Percentiles rank a stretch among this genome's conserved stretches.
These are phyloP conservation scores for Lyophyllum atratum DNA, from an alignment of 768 basidiomycete species.

Conservation along the genomic window DNA sequence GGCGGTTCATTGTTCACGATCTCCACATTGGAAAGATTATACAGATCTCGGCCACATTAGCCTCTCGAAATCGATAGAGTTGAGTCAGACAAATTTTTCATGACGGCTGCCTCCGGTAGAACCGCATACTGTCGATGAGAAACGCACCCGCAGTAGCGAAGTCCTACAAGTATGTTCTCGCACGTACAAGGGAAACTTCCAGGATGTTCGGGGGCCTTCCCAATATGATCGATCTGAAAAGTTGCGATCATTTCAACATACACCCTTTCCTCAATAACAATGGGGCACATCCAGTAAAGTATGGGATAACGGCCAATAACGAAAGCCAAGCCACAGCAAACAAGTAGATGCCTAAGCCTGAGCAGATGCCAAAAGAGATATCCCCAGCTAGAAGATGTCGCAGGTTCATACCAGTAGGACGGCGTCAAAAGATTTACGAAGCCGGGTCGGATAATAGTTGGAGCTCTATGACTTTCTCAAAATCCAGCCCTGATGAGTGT, in stretches of 20 bases:
- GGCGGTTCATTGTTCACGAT: not conserved
- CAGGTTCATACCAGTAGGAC: not conserved
- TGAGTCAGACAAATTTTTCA: not conserved
- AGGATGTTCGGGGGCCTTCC: not conserved
- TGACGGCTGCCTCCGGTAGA: not conserved
- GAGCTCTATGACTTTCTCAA: not conserved
- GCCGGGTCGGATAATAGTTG: not conserved
- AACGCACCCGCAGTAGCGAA: not conserved
- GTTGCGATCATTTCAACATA: not conserved
- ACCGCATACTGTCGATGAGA: not conserved
- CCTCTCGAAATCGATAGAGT: not conserved
- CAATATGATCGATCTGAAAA: not conserved
- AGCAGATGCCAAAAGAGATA: not conserved
- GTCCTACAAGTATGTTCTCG: not conserved
- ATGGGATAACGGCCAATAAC: not conserved
- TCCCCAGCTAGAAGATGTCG: not conserved
- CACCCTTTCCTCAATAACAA: not conserved
- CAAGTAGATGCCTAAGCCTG: not conserved
- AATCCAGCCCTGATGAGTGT: not conserved
- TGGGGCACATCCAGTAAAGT: not conserved
- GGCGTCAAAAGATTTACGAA: not conserved
- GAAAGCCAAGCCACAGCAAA: not conserved
- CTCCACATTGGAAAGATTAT: not conserved
- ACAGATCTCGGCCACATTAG: constrained; percentile 5
- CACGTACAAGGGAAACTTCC: not conserved